Evolutionary conservation across 1,284 basidiomycete species (phyloP).

Genomic region (Microbotryomycetes sp.): DNA sequence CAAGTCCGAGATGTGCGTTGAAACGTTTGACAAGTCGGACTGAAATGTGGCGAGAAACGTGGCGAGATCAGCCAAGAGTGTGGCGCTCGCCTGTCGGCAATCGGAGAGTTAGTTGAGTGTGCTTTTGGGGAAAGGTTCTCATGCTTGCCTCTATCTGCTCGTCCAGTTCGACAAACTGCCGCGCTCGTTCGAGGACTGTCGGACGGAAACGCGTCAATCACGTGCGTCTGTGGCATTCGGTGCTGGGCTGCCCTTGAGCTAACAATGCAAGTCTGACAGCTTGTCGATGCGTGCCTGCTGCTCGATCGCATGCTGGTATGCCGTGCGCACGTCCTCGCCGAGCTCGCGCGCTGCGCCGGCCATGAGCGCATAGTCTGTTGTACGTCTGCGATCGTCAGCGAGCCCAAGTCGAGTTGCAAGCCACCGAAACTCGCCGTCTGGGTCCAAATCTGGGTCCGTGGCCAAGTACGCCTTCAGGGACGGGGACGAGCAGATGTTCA

Average conservation of each 20-base stretch:
- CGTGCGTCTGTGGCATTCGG: too few relatives aligned
- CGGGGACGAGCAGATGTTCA: not conserved
- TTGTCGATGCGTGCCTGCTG: slow-evolving; percentile 8
- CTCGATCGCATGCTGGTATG: slow-evolving; percentile 8
- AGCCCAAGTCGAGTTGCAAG: too few relatives aligned
- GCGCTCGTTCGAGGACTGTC: slow-evolving; percentile 41
- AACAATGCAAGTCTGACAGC: slow-evolving; percentile 8
- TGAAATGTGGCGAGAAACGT: slow-evolving; percentile 91
- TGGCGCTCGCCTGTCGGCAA: slow-evolving; percentile 57
- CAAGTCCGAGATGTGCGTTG: slow-evolving; percentile 88
- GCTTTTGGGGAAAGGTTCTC: too few relatives aligned
- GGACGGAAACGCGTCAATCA: not conserved
- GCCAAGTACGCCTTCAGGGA: not conserved
- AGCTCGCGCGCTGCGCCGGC: slow-evolving; percentile 16
- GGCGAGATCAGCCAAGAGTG: slow-evolving; percentile 74
- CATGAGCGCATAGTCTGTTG: slow-evolving; percentile 17
- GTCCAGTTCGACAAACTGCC: slow-evolving; percentile 71
- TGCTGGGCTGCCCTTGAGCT: too few relatives aligned
- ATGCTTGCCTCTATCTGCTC: slow-evolving; percentile 60
- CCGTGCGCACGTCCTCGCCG: slow-evolving; percentile 24
- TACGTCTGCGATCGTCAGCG: too few relatives aligned
- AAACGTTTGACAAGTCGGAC: slow-evolving; percentile 83
- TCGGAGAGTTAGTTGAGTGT: not conserved
- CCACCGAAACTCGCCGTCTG: slow-evolving; percentile 4
- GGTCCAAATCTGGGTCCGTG: not conserved